phyloP scores from a whole-genome alignment of 73 alveolate genomes.

The Paramecium sonneborni region DNA sequence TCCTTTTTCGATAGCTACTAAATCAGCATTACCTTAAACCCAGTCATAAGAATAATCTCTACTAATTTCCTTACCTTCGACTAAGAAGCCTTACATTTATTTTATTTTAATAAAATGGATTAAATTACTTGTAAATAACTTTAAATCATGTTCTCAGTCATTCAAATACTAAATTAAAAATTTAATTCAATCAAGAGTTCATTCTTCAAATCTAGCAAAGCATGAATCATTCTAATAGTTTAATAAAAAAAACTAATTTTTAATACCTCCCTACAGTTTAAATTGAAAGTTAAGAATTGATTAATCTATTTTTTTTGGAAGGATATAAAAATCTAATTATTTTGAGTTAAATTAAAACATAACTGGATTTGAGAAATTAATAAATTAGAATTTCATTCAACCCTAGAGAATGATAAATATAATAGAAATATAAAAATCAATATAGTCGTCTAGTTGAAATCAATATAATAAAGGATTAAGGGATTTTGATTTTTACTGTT shows the following conservation, averaged over 20 bases:
- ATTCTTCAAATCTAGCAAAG: background rate
- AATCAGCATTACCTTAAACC: constrained; percentile 52
- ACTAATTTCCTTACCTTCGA: constrained; percentile 45
- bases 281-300: background rate
- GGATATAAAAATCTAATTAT: background rate
- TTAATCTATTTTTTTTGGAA: background rate
- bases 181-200: background rate
- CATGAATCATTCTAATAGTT: background rate
- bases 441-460: background rate
- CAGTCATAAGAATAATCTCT: constrained; percentile 48
- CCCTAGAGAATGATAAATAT: background rate
- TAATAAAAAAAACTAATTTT: background rate
- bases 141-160: background rate
- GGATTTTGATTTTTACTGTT: background rate
- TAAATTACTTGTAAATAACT: background rate
- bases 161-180: background rate
- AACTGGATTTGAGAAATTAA: background rate
- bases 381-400: background rate
- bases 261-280: too few relatives aligned
- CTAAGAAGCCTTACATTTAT: constrained; percentile 37
- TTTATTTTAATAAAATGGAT: background rate
- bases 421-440: background rate
- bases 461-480: background rate
- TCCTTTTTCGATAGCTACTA: constrained; percentile 52
- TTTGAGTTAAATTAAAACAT: background rate